Evolutionary conservation across 257 asterid species (phyloP).

Genomic region (Solanum arcanum): DNA sequence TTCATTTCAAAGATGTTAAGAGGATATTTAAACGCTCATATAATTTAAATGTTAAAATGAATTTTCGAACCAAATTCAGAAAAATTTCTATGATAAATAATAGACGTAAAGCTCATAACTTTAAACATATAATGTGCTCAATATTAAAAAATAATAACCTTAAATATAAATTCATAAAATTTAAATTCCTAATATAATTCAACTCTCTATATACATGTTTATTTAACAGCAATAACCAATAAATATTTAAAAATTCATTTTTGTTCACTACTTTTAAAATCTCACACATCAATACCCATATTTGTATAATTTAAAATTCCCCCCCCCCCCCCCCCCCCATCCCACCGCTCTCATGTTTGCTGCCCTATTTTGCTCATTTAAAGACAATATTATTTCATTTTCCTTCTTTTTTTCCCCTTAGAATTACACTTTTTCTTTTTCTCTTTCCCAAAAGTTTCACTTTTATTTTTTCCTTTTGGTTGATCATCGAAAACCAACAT

Average conservation of each 20-base stretch:
- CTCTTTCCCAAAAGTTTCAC: not conserved
- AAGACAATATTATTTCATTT: not conserved
- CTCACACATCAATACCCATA: not conserved
- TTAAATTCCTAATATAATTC: no score
- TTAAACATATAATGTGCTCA: not conserved
- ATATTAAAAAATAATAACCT: no score
- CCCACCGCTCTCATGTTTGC: not conserved
- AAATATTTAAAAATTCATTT: not conserved
- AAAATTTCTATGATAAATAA: no score
- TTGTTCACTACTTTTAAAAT: not conserved
- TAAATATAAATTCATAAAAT: no score
- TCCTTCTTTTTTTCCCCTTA: not conserved
- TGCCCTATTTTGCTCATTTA: not conserved
- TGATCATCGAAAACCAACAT: not conserved
- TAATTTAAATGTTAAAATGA: no score
- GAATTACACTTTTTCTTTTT: not conserved
- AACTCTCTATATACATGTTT: not conserved
- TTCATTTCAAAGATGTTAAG: no score
- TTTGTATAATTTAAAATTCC: not conserved
- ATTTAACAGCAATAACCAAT: not conserved
- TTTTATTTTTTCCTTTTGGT: not conserved
- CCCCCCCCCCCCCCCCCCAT: not conserved
- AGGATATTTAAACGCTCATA: rapidly evolving
- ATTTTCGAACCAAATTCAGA: no score
- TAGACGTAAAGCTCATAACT: no score